phyloP scores from a whole-genome alignment of 352 stramenopile genomes.

The Globisporangium uncinulatum region DNA sequence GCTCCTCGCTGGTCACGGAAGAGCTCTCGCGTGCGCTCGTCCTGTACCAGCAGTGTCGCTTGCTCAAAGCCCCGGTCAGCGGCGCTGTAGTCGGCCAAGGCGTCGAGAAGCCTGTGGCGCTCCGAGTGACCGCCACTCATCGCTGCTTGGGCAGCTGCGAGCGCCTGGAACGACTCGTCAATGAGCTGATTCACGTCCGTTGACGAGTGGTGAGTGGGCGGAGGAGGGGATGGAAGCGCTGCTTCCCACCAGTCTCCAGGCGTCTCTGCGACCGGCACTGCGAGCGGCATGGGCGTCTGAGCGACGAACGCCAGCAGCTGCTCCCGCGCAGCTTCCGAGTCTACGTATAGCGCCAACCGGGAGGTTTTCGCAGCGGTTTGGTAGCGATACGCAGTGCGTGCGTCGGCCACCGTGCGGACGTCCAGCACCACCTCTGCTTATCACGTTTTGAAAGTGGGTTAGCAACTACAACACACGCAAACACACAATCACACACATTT shows the following conservation, averaged over 20 bases:
- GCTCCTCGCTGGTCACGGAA: constrained; percentile 23
- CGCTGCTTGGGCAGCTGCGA: constrained; percentile 26
- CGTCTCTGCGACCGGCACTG: constrained; percentile 1
- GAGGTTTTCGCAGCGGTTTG: constrained; percentile 33
- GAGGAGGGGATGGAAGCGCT: not conserved
- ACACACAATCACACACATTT: not conserved
- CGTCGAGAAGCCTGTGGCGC: constrained; percentile 1
- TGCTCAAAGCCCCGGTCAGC: constrained; percentile 28
- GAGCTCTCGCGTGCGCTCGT: constrained; percentile 33
- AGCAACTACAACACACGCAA: not conserved
- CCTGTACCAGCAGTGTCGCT: constrained; percentile 25
- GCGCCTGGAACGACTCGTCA: constrained; percentile 32
- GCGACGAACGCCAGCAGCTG: constrained; percentile 15
- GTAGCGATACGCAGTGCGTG: constrained; percentile 30
- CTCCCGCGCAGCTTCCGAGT: constrained; percentile 19
- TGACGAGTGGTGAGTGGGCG: not conserved
- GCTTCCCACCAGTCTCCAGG: not conserved
- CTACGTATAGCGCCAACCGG: constrained; percentile 36
- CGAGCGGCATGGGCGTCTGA: constrained; percentile 1
- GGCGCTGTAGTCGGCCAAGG: constrained; percentile 25
- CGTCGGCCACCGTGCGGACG: constrained; percentile 34
- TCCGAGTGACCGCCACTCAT: not conserved
- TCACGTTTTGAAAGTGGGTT: not conserved
- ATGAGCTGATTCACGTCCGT: constrained; percentile 18
- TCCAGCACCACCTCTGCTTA: constrained; percentile 23